Evolutionary conservation across 768 basidiomycete species (phyloP).

Genomic region (Termitomyces sp.): DNA sequence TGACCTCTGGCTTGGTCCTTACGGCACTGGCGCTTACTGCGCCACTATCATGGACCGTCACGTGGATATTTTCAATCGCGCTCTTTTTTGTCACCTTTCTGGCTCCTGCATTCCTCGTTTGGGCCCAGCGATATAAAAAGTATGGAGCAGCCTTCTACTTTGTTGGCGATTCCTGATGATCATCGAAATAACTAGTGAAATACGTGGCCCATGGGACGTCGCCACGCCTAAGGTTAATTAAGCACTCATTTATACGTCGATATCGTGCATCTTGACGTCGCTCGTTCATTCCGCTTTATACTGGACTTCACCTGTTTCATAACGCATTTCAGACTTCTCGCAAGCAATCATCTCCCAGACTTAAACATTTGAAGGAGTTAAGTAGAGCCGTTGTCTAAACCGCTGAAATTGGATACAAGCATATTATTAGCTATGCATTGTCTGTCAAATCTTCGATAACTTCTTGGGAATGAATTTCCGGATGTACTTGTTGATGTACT

Average conservation of each 20-base stretch:
- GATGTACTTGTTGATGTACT: conserved; percentile 38
- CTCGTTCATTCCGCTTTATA: not conserved
- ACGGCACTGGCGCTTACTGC: conserved; percentile 46
- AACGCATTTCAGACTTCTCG: too few relatives aligned
- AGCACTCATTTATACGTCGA: not conserved
- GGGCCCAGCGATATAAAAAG: conserved; percentile 91
- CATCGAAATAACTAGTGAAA: conserved; percentile 47
- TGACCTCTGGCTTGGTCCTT: conserved; percentile 50
- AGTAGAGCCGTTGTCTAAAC: too few relatives aligned
- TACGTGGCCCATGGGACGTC: conserved; percentile 88
- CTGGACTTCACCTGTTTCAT: not conserved
- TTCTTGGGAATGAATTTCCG: conserved; percentile 32
- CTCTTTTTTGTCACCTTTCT: conserved; percentile 60
- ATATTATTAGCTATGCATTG: not conserved
- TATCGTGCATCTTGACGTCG: not conserved
- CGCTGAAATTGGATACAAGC: not conserved
- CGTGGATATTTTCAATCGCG: conserved; percentile 43
- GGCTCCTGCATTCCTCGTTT: conserved; percentile 69
- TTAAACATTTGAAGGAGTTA: not conserved
- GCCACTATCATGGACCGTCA: conserved; percentile 49
- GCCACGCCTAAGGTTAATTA: conserved; percentile 65
- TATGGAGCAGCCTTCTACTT: conserved; percentile 28
- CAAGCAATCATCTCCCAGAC: too few relatives aligned
- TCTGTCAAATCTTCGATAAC: not conserved
- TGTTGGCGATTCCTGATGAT: not conserved